phyloP scores from a whole-genome alignment of 495 filamentous ascomycete genomes.

The Neurospora sp. region DNA sequence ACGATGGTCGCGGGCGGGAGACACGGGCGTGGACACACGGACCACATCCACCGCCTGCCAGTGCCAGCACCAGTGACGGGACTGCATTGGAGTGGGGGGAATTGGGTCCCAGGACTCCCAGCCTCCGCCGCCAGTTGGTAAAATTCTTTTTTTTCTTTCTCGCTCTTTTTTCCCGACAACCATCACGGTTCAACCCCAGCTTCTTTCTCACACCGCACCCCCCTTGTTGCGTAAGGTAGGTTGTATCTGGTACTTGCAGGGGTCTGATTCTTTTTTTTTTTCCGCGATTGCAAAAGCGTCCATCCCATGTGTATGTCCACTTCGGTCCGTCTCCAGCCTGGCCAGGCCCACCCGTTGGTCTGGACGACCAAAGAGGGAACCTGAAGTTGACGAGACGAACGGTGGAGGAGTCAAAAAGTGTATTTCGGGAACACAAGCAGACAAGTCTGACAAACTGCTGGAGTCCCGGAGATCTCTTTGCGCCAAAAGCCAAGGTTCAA shows the following conservation, averaged over 20 bases:
- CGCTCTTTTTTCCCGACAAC: not conserved
- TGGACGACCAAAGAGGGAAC: not conserved
- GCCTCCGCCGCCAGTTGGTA: not conserved
- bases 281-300: not conserved
- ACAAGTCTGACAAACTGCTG: not conserved
- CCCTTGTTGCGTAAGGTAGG: not conserved
- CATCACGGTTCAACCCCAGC: not conserved
- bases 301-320: not conserved
- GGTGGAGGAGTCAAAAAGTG: not conserved
- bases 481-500: not conserved
- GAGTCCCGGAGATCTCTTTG: not conserved
- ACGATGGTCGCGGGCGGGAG: not conserved
- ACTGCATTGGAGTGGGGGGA: not conserved
- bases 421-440: not conserved
- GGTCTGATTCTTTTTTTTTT: not conserved
- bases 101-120: conserved; percentile 4
- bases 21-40: not conserved
- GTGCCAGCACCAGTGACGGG: not conserved
- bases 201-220: not conserved
- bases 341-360: not conserved
- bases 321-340: not conserved
- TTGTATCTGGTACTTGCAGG: not conserved
- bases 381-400: not conserved
- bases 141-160: conserved; percentile 1
- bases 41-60: not conserved